Conservation (phyloP, 306 rosid species). For the Cucurbita argyrosperma region DNA sequence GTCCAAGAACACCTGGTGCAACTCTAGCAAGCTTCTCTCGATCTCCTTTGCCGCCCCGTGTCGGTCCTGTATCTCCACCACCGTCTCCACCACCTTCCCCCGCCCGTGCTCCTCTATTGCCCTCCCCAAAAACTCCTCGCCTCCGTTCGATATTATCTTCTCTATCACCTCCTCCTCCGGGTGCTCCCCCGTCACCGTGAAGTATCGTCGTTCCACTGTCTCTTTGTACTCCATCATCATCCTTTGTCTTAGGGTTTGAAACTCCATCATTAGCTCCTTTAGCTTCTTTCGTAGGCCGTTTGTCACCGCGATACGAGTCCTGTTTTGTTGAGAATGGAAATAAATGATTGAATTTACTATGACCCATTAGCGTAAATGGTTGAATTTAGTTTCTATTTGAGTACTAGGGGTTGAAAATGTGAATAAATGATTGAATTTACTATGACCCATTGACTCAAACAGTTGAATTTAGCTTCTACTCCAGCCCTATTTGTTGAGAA, state of each 20-base stretch:
- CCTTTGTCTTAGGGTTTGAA: slow-evolving; percentile 58
- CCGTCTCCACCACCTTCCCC: slow-evolving; percentile 71
- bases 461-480: no score
- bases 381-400: no score
- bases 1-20: slow-evolving; percentile 72
- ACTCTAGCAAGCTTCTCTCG: slow-evolving; percentile 65
- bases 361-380: no score
- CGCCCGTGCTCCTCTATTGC: slow-evolving; percentile 63
- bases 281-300: slow-evolving; percentile 62
- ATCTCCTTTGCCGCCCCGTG: slow-evolving; percentile 61
- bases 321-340: background rate
- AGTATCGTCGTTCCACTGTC: slow-evolving; percentile 63
- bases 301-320: slow-evolving; percentile 62
- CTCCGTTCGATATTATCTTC: slow-evolving; percentile 56
- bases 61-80: slow-evolving; percentile 78
- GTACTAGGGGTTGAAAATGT: no score
- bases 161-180: slow-evolving; percentile 70
- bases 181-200: slow-evolving; percentile 63
- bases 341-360: background rate
- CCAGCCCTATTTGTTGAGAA: no score
- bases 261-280: slow-evolving; percentile 81
- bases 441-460: no score
- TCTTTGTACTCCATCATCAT: slow-evolving; percentile 78
- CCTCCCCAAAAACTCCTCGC: slow-evolving; percentile 39
- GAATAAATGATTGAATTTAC: no score